Evolutionary conservation across 2,329 filamentous ascomycete species (phyloP).

Genomic region (Penicillium expansum): DNA sequence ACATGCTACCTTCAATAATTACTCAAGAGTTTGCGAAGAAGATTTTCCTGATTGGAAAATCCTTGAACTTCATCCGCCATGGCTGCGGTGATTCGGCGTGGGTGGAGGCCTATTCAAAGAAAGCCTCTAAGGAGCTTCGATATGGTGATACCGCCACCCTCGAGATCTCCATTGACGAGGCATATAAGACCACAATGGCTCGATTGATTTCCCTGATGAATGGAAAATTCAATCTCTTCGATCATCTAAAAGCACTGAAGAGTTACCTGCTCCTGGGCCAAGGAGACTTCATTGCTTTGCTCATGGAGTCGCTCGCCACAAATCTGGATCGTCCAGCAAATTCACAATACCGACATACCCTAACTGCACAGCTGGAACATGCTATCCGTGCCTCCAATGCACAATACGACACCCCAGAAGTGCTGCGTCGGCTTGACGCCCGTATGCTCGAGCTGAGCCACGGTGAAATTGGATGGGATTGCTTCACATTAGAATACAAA

Average conservation of each 20-base stretch:
- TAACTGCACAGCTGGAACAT: slow-evolving; percentile 97
- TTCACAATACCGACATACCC: slow-evolving; percentile 90
- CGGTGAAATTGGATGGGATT: slow-evolving; percentile 98
- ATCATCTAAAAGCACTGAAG: slow-evolving; percentile 87
- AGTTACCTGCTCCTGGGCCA: slow-evolving; percentile 92
- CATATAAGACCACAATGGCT: slow-evolving; percentile 97
- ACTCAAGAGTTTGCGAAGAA: slow-evolving; percentile 92
- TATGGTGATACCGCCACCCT: slow-evolving; percentile 93
- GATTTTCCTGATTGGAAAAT: slow-evolving; percentile 96
- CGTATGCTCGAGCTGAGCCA: slow-evolving; percentile 96
- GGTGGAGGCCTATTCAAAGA: slow-evolving; percentile 94
- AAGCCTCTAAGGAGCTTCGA: slow-evolving; percentile 81
- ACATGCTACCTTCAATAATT: slow-evolving; percentile 91
- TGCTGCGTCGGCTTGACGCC: slow-evolving; percentile 88
- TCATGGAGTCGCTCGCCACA: slow-evolving; percentile 93
- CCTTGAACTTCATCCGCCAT: slow-evolving; percentile 95
- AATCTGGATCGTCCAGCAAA: slow-evolving; percentile 95
- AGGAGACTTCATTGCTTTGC: slow-evolving; percentile 91
- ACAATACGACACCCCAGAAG: slow-evolving; percentile 89
- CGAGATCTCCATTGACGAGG: slow-evolving; percentile 90
- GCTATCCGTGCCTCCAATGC: slow-evolving; percentile 96
- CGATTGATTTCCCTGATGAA: slow-evolving; percentile 91
- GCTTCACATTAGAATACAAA: slow-evolving; percentile 98
- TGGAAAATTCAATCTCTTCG: slow-evolving; percentile 89
- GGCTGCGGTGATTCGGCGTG: slow-evolving; percentile 90